A percentile compares a stretch with the other conserved stretches of the same genome.
Conservation (phyloP, 352 stramenopile species). For the Elongisporangium undulatum region DNA sequence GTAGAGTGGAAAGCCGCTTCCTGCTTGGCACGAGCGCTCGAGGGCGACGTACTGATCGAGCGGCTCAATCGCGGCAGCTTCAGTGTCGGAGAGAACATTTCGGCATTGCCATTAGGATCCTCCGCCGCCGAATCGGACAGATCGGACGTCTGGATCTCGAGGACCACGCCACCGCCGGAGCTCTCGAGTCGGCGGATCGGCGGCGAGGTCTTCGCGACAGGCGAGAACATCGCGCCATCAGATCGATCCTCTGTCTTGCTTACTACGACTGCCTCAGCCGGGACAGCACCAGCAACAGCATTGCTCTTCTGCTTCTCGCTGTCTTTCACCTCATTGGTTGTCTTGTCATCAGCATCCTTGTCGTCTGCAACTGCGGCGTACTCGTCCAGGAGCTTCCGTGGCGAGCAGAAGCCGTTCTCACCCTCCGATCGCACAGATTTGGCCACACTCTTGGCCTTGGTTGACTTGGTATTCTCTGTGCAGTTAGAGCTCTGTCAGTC, state of each 20-base stretch:
- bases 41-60: slow-evolving; percentile 29
- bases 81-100: slow-evolving; percentile 73
- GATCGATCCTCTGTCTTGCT: not conserved
- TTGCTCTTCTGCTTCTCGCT: not conserved
- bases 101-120: slow-evolving; percentile 20
- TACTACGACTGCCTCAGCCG: not conserved
- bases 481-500: not conserved
- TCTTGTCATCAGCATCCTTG: slow-evolving; percentile 15
- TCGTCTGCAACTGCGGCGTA: slow-evolving; percentile 30
- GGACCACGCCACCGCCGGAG: not conserved
- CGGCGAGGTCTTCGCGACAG: not conserved
- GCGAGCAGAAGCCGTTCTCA: slow-evolving; percentile 52
- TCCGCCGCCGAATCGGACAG: not conserved
- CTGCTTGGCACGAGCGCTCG: slow-evolving; percentile 19
- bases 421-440: slow-evolving; percentile 17
- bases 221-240: not conserved
- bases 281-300: not conserved
- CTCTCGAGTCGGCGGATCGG: not conserved
- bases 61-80: slow-evolving; percentile 44
- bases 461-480: slow-evolving; percentile 42
- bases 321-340: slow-evolving; percentile 2
- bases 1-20: slow-evolving; percentile 23
- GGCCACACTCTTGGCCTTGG: slow-evolving; percentile 31
- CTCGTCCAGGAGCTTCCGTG: slow-evolving; percentile 55
- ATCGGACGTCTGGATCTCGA: not conserved